phyloP scores from a whole-genome alignment of 2,329 filamentous ascomycete species.

The Penicillium hesseltinei region DNA sequence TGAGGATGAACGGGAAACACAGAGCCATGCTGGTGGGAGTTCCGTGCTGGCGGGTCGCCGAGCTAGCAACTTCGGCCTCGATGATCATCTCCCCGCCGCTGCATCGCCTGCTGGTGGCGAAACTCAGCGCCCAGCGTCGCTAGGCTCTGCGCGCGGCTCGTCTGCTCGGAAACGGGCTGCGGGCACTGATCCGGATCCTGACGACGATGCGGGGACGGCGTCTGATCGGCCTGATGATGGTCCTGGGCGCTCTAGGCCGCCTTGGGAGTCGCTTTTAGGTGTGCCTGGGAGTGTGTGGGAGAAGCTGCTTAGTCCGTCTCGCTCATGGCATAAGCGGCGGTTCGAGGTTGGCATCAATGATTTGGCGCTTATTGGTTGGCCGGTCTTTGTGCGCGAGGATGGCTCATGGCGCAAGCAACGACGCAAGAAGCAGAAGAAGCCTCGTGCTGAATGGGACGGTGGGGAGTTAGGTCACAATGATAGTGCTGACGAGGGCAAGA shows the following conservation, averaged over 20 bases:
- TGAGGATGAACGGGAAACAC: constrained; percentile 31
- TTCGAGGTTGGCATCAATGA: constrained; percentile 83
- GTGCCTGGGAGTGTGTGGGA: constrained; percentile 75
- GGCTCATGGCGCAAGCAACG: constrained; percentile 72
- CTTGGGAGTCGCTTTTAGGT: constrained; percentile 65
- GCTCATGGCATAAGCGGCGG: constrained; percentile 73
- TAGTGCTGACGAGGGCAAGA: constrained; percentile 33
- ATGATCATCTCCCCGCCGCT: constrained; percentile 29
- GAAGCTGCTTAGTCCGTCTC: constrained; percentile 72
- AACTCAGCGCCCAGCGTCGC: constrained; percentile 33
- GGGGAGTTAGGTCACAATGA: constrained; percentile 39
- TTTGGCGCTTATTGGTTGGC: constrained; percentile 76
- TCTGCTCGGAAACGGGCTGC: constrained; percentile 29
- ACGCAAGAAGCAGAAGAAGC: constrained; percentile 45
- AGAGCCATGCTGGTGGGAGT: constrained; percentile 23
- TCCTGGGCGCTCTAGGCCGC: constrained; percentile 25
- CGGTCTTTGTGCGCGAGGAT: constrained; percentile 76
- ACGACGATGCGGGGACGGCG: constrained; percentile 31
- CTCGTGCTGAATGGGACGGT: constrained; percentile 31
- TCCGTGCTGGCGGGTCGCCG: constrained; percentile 26
- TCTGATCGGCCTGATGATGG: constrained; percentile 32
- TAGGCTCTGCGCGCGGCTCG: constrained; percentile 32
- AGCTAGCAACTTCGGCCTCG: constrained; percentile 35
- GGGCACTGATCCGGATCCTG: constrained; percentile 34
- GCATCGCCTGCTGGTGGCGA: constrained; percentile 31